Evolutionary conservation across 2,329 filamentous ascomycete species (phyloP).

Genomic region (Paraphaeosphaeria sporulosa): DNA sequence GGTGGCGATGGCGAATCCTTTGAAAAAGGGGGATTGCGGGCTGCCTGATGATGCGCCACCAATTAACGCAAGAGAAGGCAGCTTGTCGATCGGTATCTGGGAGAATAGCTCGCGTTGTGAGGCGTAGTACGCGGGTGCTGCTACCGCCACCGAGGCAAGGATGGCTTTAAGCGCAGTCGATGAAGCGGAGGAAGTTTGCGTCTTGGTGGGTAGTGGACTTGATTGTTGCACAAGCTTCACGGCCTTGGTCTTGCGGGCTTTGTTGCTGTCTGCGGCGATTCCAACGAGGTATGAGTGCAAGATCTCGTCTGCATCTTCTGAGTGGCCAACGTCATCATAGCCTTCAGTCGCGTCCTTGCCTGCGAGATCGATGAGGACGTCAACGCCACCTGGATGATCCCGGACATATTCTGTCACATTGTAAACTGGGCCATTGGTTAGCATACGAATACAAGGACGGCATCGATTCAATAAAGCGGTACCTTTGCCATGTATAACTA

Average conservation of each 20-base stretch:
- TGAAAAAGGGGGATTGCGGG: slow-evolving; percentile 15
- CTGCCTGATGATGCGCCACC: slow-evolving; percentile 13
- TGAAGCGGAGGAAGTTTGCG: slow-evolving; percentile 15
- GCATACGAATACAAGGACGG: neutral
- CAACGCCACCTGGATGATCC: slow-evolving; percentile 62
- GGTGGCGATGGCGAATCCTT: slow-evolving; percentile 28
- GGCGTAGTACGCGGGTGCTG: slow-evolving; percentile 21
- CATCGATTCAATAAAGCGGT: neutral
- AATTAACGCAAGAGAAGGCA: neutral
- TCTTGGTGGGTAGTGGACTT: slow-evolving; percentile 1
- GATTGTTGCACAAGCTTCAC: slow-evolving; percentile 50
- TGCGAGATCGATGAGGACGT: slow-evolving; percentile 51
- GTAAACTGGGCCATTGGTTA: slow-evolving; percentile 55
- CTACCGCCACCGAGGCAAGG: slow-evolving; percentile 19
- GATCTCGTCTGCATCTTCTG: slow-evolving; percentile 55
- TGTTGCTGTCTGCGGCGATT: slow-evolving; percentile 21
- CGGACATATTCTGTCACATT: slow-evolving; percentile 64
- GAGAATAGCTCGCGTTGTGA: slow-evolving; percentile 15
- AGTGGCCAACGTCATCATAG: slow-evolving; percentile 57
- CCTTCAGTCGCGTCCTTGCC: slow-evolving; percentile 53
- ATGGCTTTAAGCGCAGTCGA: slow-evolving; percentile 18
- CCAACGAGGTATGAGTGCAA: slow-evolving; percentile 46
- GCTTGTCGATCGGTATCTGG: neutral
- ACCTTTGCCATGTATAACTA: slow-evolving; percentile 60
- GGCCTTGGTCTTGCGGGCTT: slow-evolving; percentile 34